A percentile compares a stretch with the other conserved stretches of the same genome.
Evolutionary conservation across 2,329 filamentous ascomycete genomes (phyloP).

Genomic region (Alternaria incomplexa): DNA sequence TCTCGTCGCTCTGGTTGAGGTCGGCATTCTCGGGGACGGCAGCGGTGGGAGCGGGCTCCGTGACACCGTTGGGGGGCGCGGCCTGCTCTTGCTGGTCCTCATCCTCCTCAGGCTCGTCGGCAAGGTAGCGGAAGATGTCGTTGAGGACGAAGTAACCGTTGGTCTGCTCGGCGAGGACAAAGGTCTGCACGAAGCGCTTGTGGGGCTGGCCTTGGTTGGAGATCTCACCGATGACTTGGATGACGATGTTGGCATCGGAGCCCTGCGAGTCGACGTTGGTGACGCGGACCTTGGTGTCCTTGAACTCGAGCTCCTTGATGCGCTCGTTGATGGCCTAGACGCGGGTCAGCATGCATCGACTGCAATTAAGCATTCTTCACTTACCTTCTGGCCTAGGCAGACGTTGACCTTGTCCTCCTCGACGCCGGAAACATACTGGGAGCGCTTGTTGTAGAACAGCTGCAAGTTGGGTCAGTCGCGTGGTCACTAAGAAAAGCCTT

Average conservation of each 20-base stretch:
- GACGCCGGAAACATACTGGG: constrained; percentile 89
- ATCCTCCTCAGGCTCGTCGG: constrained; percentile 78
- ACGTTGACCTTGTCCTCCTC: constrained; percentile 90
- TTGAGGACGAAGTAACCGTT: constrained; percentile 98
- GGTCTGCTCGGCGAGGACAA: constrained; percentile 93
- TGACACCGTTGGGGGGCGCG: constrained; percentile 44
- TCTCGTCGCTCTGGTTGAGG: constrained; percentile 43
- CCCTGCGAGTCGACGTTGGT: constrained; percentile 97
- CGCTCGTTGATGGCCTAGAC: constrained; percentile 86
- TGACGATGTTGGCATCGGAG: constrained; percentile 91
- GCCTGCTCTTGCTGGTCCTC: constrained; percentile 50
- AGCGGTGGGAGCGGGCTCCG: constrained; percentile 50
- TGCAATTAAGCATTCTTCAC: constrained; percentile 39
- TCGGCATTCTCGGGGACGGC: constrained; percentile 39
- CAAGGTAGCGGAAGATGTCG: constrained; percentile 94
- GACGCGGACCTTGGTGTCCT: constrained; percentile 97
- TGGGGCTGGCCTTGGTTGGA: constrained; percentile 91
- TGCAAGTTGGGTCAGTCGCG: constrained; percentile 42
- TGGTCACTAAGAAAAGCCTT: background rate
- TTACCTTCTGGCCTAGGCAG: constrained; percentile 84
- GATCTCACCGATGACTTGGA: constrained; percentile 97
- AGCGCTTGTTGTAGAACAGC: constrained; percentile 95
- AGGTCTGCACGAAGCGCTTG: constrained; percentile 97
- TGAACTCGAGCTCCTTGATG: constrained; percentile 90
- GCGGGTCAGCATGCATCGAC: background rate